phyloP scores from a whole-genome alignment of 169 alveolate species.

The Plasmodium gaboni region DNA sequence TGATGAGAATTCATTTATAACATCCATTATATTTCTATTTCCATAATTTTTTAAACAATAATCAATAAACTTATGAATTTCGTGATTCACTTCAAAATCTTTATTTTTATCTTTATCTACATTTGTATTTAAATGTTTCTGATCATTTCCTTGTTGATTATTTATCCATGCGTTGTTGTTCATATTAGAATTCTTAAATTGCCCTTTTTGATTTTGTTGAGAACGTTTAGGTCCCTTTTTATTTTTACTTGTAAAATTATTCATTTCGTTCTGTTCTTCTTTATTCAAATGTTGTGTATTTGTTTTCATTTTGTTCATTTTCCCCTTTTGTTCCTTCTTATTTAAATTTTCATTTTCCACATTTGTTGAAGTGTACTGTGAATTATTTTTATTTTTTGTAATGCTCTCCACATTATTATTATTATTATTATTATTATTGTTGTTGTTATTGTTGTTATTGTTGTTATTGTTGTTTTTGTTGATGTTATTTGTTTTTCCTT shows the following conservation, averaged over 20 bases:
- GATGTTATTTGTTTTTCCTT: too few species aligned
- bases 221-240: neutral
- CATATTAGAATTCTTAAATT: neutral
- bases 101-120: constrained; percentile 2
- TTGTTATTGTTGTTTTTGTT: too few species aligned
- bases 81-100: constrained; percentile 60
- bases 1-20: constrained; percentile 42
- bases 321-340: neutral
- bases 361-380: neutral
- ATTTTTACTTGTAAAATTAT: neutral
- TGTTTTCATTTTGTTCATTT: neutral
- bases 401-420: neutral
- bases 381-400: neutral
- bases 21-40: constrained; percentile 35
- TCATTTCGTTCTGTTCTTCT: neutral
- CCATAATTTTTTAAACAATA: constrained; percentile 73
- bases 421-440: too few species aligned
- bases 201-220: constrained; percentile 9
- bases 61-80: constrained; percentile 68
- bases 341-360: constrained; percentile 7
- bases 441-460: too few species aligned
- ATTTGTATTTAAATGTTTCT: neutral
- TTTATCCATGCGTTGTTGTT: neutral
- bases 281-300: neutral
- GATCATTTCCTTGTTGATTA: neutral